These are phyloP conservation scores for Setomelanomma holmii DNA, from an alignment of 2,329 filamentous ascomycete species.

Conservation along the genomic window DNA sequence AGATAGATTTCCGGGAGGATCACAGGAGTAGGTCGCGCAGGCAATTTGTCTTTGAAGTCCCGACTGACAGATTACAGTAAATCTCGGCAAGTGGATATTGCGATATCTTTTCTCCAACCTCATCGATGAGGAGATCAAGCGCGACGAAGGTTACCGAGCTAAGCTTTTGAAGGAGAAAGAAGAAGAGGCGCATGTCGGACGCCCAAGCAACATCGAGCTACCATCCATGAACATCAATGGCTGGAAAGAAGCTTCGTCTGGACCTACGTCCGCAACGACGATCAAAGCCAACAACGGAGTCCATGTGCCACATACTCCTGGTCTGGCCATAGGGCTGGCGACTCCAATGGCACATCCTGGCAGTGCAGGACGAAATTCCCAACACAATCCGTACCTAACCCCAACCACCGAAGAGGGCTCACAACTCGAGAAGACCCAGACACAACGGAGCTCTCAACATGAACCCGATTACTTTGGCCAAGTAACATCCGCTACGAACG, in stretches of 20 bases:
- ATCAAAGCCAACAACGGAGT: conserved; percentile 66
- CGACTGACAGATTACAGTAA: conserved; percentile 64
- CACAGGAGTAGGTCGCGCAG: conserved; percentile 81
- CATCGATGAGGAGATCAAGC: conserved; percentile 86
- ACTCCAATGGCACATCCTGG: conserved; percentile 63
- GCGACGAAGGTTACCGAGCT: conserved; percentile 77
- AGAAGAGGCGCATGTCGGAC: conserved; percentile 62
- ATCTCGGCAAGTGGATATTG: conserved; percentile 94
- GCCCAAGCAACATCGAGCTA: conserved; percentile 68
- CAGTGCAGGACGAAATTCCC: conserved; percentile 44
- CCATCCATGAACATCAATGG: conserved; percentile 56
- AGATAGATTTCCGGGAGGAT: conserved; percentile 86
- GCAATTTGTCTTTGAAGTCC: background rate
- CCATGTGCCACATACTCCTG: conserved; percentile 71
- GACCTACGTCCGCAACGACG: conserved; percentile 57
- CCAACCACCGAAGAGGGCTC: conserved; percentile 53
- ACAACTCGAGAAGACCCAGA: conserved; percentile 61
- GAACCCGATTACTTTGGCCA: conserved; percentile 77
- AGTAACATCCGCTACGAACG: conserved; percentile 26
- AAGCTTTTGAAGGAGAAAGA: conserved; percentile 71
- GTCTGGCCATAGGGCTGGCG: conserved; percentile 78
- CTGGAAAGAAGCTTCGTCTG: conserved; percentile 51
- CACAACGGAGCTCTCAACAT: conserved; percentile 61
- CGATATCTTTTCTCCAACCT: conserved; percentile 89
- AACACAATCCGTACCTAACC: conserved; percentile 45